A percentile compares a stretch with the other conserved stretches of the same genome.
Conservation (phyloP, 257 asterid genomes). For the Henckelia pumila region DNA sequence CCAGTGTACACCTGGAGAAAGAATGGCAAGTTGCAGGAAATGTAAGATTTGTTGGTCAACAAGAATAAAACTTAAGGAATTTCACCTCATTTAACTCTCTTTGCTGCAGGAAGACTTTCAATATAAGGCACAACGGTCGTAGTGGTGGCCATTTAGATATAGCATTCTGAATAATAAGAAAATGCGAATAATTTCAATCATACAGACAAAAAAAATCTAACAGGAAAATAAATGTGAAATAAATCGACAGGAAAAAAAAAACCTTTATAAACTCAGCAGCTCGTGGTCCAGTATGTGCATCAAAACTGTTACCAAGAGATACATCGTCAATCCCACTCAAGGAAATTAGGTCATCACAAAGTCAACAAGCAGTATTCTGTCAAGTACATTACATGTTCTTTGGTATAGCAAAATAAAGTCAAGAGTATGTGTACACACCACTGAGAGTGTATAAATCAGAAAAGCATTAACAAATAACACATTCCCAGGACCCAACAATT, state of each 20-base stretch:
- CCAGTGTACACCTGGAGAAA: slow-evolving; percentile 86
- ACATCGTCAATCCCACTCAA: slow-evolving; percentile 14
- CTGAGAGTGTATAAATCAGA: neutral
- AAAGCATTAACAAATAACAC: neutral
- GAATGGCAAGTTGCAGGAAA: slow-evolving; percentile 24
- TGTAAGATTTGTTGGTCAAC: slow-evolving; percentile 12
- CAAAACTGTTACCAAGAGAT: slow-evolving; percentile 60
- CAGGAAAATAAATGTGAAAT: neutral
- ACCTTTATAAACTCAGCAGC: slow-evolving; percentile 96
- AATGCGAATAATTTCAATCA: neutral
- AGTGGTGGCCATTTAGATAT: slow-evolving; percentile 81
- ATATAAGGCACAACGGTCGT: slow-evolving; percentile 80
- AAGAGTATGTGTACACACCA: neutral
- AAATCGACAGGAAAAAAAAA: slow-evolving; percentile 18
- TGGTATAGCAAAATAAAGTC: neutral
- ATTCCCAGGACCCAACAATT: neutral
- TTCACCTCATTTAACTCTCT: slow-evolving; percentile 93
- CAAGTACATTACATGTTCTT: neutral
- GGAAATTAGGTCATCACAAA: slow-evolving; percentile 11
- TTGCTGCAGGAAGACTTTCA: slow-evolving; percentile 91
- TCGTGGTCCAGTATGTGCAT: slow-evolving; percentile 84
- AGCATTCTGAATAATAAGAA: slow-evolving; percentile 51
- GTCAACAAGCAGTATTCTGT: slow-evolving; percentile 2
- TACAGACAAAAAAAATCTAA: neutral
- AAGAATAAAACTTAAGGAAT: neutral